phyloP scores from a whole-genome alignment of 2,329 filamentous ascomycete species.

The Tolypocladium album region DNA sequence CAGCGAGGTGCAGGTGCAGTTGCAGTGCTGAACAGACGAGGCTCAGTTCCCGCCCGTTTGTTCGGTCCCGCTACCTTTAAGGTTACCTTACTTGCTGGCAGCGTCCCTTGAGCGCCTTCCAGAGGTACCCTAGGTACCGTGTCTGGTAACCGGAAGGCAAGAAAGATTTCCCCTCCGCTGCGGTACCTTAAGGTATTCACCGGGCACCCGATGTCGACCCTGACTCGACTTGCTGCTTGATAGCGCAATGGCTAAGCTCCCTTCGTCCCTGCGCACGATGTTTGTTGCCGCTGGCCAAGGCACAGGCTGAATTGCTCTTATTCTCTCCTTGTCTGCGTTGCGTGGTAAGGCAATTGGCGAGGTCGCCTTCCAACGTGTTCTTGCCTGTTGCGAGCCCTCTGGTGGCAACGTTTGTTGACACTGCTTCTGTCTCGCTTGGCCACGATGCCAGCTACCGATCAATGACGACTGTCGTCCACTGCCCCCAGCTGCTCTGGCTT shows the following conservation, averaged over 20 bases:
- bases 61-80: neutral
- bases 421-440: neutral
- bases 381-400: neutral
- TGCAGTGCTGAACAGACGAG: neutral
- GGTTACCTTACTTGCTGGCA: neutral
- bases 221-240: neutral
- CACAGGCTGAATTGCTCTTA: neutral
- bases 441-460: neutral
- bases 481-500: neutral
- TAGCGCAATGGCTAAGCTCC: neutral
- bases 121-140: neutral
- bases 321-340: neutral
- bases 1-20: neutral
- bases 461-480: neutral
- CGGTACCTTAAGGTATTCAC: neutral
- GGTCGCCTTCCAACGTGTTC: neutral
- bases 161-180: neutral
- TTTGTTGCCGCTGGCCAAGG: neutral
- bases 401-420: neutral
- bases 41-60: neutral
- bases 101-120: neutral
- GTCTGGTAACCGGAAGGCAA: too few species aligned
- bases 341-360: neutral
- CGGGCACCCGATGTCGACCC: neutral
- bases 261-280: neutral